Base-by-base conservation (phyloP, 345 rosid genomes). In the Populus davidiana region DNA sequence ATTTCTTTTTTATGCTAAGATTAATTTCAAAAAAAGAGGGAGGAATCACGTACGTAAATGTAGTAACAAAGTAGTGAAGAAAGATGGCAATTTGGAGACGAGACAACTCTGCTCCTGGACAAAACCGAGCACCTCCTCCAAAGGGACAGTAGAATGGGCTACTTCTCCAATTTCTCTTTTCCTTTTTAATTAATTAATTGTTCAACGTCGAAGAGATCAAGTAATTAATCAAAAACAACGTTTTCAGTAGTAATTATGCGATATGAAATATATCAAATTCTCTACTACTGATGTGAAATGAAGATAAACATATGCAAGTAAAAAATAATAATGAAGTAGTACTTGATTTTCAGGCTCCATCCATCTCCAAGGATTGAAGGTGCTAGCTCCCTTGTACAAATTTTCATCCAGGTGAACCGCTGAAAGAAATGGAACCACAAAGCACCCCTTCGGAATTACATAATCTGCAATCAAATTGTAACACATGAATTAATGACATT, bases 331-430 rank as follows among this genome's bases (percentile, higher is more conserved):
- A 21, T 18, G 41, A 1, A 67, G 18, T 5, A 67, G 12, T 38
- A 90, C 96, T 89, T 92, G 84, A 80, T 90, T 90, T 76, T 90
- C 84, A 54, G 90, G 88, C 43, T 91, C 92, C 85, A 89, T 86
- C 98, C 98, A 94, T 78, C 98, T 87, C 98, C 96, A 90, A 12
- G 98, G 98, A 82, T 90, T 78, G 78, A 94, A 94, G 69, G 81
- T 80, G 43, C 76, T 81, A 65, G 94, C 89, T 70, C 70, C 92
- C 17, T 83, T 81, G 76, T 94, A 91, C 50, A 86, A 31, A 66
- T 82, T 83, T 73, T 91, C 94, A 44, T 92, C 97, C 86, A 94
- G 67, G 78, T 92, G 97, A 68, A 94, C 93, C 18, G 98, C 98
- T 0, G 96, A 90, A 12, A 94, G 87, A 84, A 94, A 94, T 47